Evolutionary conservation across 176 grass and related monocot species (phyloP).

Genomic region (Rhipidocladum racemiflorum): DNA sequence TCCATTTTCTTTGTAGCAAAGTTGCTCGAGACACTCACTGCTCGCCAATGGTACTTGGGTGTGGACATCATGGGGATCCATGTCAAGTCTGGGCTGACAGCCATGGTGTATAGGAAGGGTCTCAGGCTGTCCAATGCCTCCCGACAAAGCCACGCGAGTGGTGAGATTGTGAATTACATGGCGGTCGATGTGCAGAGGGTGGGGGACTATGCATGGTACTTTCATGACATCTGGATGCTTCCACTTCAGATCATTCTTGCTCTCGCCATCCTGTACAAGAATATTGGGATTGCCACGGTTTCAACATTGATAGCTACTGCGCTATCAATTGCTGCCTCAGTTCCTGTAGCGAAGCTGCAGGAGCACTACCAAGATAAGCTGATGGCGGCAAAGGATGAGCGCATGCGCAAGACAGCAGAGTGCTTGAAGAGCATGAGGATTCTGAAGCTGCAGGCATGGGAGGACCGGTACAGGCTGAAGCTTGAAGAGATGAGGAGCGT

Average conservation of each 20-base stretch:
- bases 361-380: constrained; percentile 91
- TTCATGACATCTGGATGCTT: constrained; percentile 98
- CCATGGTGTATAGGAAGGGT: constrained; percentile 95
- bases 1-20: constrained; percentile 78
- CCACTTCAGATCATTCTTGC: constrained; percentile 95
- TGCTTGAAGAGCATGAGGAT: constrained; percentile 94
- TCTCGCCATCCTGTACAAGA: constrained; percentile 86
- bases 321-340: constrained; percentile 72
- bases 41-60: constrained; percentile 90
- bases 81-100: constrained; percentile 83
- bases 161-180: constrained; percentile 99
- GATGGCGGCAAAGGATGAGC: constrained; percentile 94
- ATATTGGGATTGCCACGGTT: constrained; percentile 66
- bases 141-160: constrained; percentile 80
- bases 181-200: constrained; percentile 96
- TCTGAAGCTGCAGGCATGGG: constrained; percentile 91
- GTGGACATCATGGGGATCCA: constrained; percentile 99
- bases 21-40: constrained; percentile 70
- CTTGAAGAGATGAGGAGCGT: constrained; percentile 91
- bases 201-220: constrained; percentile 96
- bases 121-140: constrained; percentile 76
- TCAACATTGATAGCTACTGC: constrained; percentile 71
- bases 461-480: constrained; percentile 68
- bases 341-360: constrained; percentile 90
- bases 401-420: constrained; percentile 95